phyloP scores from a whole-genome alignment of 768 basidiomycete genomes.

The Hypsizygus marmoreus region DNA sequence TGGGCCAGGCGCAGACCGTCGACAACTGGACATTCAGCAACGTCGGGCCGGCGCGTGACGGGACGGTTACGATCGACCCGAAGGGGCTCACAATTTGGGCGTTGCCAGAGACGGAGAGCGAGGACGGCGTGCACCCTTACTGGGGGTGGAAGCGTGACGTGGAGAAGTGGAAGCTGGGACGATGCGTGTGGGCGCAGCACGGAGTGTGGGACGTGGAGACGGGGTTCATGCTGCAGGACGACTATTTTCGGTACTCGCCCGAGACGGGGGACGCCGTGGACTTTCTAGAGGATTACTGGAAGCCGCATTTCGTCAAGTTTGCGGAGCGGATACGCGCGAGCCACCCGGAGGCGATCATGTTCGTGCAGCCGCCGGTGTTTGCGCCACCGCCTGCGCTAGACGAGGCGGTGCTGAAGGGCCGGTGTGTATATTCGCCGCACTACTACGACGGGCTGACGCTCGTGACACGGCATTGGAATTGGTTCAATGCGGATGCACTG shows the following conservation, averaged over 20 bases:
- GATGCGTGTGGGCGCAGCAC: slow-evolving; percentile 85
- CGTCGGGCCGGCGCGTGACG: slow-evolving; percentile 75
- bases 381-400: slow-evolving; percentile 67
- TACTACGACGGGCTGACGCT: slow-evolving; percentile 96
- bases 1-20: slow-evolving; percentile 82
- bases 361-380: slow-evolving; percentile 92
- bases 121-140: slow-evolving; percentile 55
- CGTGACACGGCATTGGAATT: slow-evolving; percentile 90
- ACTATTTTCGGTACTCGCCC: slow-evolving; percentile 70
- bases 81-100: slow-evolving; percentile 81
- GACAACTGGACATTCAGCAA: slow-evolving; percentile 81
- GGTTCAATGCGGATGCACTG: slow-evolving; percentile 94
- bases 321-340: slow-evolving; percentile 56
- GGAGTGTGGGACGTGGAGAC: slow-evolving; percentile 85
- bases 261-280: slow-evolving; percentile 47
- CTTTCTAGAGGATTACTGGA: slow-evolving; percentile 82
- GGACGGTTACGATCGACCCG: slow-evolving; percentile 83
- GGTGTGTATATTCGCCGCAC: slow-evolving; percentile 76
- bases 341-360: slow-evolving; percentile 86
- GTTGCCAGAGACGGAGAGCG: slow-evolving; percentile 40
- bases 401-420: slow-evolving; percentile 57
- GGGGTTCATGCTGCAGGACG: slow-evolving; percentile 63
- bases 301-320: slow-evolving; percentile 65
- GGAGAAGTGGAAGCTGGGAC: slow-evolving; percentile 69
- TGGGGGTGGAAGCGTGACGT: slow-evolving; percentile 86